Conservation (phyloP, 345 rosid species). For the Rhizophora apiculata region DNA sequence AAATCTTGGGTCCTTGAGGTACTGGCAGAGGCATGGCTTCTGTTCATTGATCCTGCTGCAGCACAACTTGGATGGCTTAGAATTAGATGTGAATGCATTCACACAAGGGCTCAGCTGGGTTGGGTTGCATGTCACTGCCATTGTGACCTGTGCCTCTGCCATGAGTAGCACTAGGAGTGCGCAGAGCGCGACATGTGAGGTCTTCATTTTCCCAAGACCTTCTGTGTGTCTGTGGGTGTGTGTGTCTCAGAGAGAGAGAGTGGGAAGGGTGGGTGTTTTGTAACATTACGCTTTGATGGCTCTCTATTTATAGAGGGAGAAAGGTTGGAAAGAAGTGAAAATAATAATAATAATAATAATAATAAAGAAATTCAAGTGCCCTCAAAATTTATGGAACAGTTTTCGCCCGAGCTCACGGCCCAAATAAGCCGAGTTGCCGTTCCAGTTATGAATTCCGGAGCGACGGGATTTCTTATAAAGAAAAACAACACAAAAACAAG, state of each 20-base stretch:
- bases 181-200: constrained; percentile 35
- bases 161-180: constrained; percentile 42
- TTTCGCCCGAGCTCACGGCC: too few species aligned
- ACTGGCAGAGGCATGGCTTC: constrained; percentile 87
- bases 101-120: constrained; percentile 80
- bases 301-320: constrained; percentile 54
- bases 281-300: constrained; percentile 8
- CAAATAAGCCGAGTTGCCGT: too few species aligned
- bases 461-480: too few species aligned
- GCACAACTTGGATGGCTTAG: constrained; percentile 65
- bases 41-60: constrained; percentile 80
- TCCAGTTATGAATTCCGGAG: too few species aligned
- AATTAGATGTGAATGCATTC: constrained; percentile 60
- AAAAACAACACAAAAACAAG: too few species aligned
- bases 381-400: too few species aligned
- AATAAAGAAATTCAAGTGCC: too few species aligned
- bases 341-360: too few species aligned
- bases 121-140: constrained; percentile 75
- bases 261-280: constrained; percentile 13
- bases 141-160: constrained; percentile 39
- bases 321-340: constrained; percentile 11
- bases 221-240: neutral
- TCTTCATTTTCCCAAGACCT: constrained; percentile 37
- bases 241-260: neutral
- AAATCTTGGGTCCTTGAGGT: constrained; percentile 70